phyloP scores from a whole-genome alignment of 1,284 basidiomycete species.

The Marasmius sp. region DNA sequence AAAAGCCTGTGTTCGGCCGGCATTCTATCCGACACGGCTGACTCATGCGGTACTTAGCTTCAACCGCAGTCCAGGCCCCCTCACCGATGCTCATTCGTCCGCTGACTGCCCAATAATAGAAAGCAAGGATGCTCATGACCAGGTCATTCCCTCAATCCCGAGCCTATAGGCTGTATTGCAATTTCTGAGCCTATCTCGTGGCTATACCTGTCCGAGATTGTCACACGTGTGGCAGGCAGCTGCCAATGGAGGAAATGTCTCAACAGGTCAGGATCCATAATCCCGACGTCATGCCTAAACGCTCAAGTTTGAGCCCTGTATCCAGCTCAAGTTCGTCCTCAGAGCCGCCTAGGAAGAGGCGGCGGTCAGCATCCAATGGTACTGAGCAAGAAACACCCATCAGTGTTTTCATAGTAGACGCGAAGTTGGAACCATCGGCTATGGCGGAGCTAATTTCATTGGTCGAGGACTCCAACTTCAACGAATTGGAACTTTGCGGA shows the following conservation, averaged over 20 bases:
- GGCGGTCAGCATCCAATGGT: constrained; percentile 1
- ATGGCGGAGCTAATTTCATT: constrained; percentile 48
- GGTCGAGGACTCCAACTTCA: constrained; percentile 38
- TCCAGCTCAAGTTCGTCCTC: neutral
- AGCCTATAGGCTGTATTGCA: too few relatives aligned
- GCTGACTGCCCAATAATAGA: neutral
- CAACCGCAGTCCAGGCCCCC: neutral
- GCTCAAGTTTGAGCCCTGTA: neutral
- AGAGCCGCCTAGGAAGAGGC: neutral
- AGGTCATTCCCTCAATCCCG: too few relatives aligned
- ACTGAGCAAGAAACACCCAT: constrained; percentile 12
- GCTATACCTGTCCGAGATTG: too few relatives aligned
- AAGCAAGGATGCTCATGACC: too few relatives aligned
- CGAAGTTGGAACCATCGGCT: constrained; percentile 49
- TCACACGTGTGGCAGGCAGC: too few relatives aligned
- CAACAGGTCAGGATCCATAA: neutral
- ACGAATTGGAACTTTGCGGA: constrained; percentile 29
- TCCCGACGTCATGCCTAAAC: neutral
- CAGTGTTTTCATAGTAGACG: constrained; percentile 56
- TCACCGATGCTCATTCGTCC: neutral
- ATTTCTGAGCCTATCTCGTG: too few relatives aligned
- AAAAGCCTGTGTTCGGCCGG: too few relatives aligned
- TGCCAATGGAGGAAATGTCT: too few relatives aligned
- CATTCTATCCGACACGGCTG: neutral
- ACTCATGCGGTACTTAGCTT: neutral